Conservation (phyloP, 495 filamentous ascomycete genomes). For the Neurospora sp. region DNA sequence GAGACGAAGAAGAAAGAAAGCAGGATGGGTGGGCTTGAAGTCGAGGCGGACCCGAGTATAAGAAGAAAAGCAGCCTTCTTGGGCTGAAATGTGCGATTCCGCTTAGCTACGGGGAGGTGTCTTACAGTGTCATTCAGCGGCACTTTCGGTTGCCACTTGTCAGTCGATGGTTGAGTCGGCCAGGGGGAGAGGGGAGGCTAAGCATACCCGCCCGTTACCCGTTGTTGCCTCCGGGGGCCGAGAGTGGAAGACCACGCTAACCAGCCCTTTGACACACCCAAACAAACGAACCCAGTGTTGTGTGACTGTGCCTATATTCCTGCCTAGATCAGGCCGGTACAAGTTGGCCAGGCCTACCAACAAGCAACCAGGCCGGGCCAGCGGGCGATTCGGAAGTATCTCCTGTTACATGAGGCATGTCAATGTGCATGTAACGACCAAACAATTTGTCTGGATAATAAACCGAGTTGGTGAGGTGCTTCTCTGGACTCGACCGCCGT, state of each 20-base stretch:
- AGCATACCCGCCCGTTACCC: slow-evolving; percentile 23
- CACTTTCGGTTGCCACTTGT: slow-evolving; percentile 32
- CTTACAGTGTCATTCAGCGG: slow-evolving; percentile 21
- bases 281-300: background rate
- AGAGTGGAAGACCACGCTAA: slow-evolving; percentile 9
- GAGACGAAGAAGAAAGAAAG: slow-evolving; percentile 4
- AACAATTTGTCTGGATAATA: background rate
- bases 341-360: background rate
- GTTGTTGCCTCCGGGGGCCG: slow-evolving; percentile 8
- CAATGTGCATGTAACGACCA: background rate
- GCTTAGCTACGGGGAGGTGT: slow-evolving; percentile 13
- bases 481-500: background rate
- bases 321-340: slow-evolving; percentile 2
- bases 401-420: background rate
- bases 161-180: slow-evolving; percentile 26
- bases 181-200: slow-evolving; percentile 19
- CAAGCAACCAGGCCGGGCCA: background rate
- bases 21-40: slow-evolving; percentile 5
- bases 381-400: background rate
- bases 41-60: slow-evolving; percentile 5
- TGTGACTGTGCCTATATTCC: slow-evolving; percentile 20
- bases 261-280: background rate
- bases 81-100: slow-evolving; percentile 27
- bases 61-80: slow-evolving; percentile 21
- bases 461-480: background rate